Percentiles rank a stretch among this genome's conserved stretches.
These are phyloP conservation scores for Axilococcus clingmanii DNA, from an alignment of 139 green algal species.

Conservation along the genomic window DNA sequence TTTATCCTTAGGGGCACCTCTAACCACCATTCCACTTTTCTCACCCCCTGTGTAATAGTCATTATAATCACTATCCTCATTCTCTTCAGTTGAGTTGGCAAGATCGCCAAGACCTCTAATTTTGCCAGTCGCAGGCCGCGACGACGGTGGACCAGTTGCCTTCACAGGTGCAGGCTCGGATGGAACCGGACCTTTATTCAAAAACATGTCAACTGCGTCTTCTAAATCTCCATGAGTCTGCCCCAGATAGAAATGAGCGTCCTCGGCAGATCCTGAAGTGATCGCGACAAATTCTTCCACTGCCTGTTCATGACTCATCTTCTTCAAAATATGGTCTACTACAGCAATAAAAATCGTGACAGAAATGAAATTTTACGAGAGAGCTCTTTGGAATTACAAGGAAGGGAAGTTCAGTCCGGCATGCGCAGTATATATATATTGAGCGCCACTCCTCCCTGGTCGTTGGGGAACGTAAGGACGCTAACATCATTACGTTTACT, in stretches of 20 bases:
- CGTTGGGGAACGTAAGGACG: too few species aligned
- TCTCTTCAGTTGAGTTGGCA: conserved; percentile 14
- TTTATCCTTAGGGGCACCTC: conserved; percentile 32
- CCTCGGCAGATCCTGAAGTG: conserved; percentile 15
- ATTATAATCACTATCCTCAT: conserved; percentile 45
- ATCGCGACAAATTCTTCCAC: conserved; percentile 36
- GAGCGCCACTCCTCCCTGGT: too few species aligned
- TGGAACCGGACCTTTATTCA: neutral
- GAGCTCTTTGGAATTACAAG: too few species aligned
- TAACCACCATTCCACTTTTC: conserved; percentile 70
- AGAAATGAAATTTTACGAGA: too few species aligned
- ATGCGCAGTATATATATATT: too few species aligned
- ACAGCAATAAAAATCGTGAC: too few species aligned
- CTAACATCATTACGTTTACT: too few species aligned
- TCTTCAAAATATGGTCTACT: neutral
- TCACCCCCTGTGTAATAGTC: conserved; percentile 75
- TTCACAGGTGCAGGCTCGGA: neutral
- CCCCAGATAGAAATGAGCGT: conserved; percentile 19
- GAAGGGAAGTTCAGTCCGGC: too few species aligned
- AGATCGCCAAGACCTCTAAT: conserved; percentile 42
- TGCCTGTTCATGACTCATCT: conserved; percentile 8
- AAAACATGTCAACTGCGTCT: conserved; percentile 28
- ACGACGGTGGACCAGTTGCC: neutral
- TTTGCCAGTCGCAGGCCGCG: neutral
- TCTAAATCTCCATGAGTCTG: conserved; percentile 18